Conservation (phyloP, 768 basidiomycete genomes). For the Leccinum imitatum region DNA sequence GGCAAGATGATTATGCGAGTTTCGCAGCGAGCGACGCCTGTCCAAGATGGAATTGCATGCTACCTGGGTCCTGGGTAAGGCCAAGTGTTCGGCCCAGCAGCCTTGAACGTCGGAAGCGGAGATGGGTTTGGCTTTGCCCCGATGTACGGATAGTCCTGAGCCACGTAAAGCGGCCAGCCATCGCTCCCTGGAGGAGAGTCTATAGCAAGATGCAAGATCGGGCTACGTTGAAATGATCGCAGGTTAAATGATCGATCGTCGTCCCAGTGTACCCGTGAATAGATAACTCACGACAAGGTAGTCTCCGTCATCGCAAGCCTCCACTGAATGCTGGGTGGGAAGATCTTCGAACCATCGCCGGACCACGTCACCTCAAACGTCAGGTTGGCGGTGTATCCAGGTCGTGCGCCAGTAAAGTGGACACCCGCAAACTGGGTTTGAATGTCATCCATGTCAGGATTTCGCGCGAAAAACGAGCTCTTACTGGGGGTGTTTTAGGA, state of each 20-base stretch:
- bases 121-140: background rate
- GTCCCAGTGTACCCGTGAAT: background rate
- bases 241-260: background rate
- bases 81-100: background rate
- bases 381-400: background rate
- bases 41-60: background rate
- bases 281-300: background rate
- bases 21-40: background rate
- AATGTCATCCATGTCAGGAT: background rate
- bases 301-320: background rate
- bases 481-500: background rate
- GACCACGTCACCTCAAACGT: background rate
- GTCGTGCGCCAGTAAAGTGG: conserved; percentile 1
- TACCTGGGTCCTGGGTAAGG: background rate
- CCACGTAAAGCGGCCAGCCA: background rate
- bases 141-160: background rate
- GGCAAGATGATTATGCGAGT: background rate
- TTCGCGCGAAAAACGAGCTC: background rate
- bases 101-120: background rate
- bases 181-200: background rate
- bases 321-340: background rate
- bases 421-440: background rate
- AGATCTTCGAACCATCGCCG: background rate
- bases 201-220: background rate
- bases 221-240: background rate